Conservation (phyloP, 257 asterid species). For the Anisodus tanguticus region DNA sequence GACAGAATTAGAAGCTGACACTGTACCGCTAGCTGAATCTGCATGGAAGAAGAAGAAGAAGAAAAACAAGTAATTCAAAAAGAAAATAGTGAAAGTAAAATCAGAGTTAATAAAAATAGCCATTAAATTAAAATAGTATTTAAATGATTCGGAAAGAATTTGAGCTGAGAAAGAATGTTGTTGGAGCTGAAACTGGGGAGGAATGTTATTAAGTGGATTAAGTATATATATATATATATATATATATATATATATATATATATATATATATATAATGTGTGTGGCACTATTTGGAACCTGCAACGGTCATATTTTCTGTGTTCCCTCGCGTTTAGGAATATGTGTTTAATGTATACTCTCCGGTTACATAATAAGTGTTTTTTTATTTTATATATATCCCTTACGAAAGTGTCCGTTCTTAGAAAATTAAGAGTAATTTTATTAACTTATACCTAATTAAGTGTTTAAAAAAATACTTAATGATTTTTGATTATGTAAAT, state of each 20-base stretch:
- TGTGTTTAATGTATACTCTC: background rate
- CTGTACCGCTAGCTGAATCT: slow-evolving; percentile 1
- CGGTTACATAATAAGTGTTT: too few relatives aligned
- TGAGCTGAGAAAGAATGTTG: slow-evolving; percentile 20
- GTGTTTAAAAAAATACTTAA: too few relatives aligned
- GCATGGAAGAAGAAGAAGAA: background rate
- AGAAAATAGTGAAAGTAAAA: slow-evolving; percentile 17
- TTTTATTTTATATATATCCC: too few relatives aligned
- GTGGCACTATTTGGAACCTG: slow-evolving; percentile 21
- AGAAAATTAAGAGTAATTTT: too few relatives aligned
- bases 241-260: too few relatives aligned
- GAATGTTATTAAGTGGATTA: slow-evolving; percentile 29
- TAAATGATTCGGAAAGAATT: slow-evolving; percentile 26
- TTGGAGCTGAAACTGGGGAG: background rate
- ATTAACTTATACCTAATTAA: too few relatives aligned
- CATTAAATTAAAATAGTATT: slow-evolving; percentile 31
- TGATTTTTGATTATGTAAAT: too few relatives aligned
- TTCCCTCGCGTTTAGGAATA: slow-evolving; percentile 34
- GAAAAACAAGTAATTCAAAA: background rate
- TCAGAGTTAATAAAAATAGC: slow-evolving; percentile 32
- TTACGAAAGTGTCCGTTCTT: too few relatives aligned
- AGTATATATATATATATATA: too few relatives aligned
- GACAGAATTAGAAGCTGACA: slow-evolving; percentile 26
- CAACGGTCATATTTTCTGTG: slow-evolving; percentile 73
- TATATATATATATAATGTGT: too few relatives aligned